Conservation (phyloP, 2,329 filamentous ascomycete species). For the Reticulascus tulasneorum region DNA sequence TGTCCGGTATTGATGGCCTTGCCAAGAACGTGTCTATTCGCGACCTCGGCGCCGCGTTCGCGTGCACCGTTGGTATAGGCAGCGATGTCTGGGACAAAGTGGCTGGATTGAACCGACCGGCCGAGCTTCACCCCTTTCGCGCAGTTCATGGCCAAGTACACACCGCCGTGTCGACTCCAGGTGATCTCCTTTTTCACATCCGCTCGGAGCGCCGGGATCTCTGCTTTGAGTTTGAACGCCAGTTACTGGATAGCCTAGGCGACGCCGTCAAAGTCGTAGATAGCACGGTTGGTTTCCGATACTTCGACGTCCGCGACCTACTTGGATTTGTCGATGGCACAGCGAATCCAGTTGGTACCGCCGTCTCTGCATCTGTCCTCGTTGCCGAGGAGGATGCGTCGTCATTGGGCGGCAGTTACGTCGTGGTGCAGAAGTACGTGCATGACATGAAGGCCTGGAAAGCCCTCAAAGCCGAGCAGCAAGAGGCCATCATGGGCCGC, state of each 20-base stretch:
- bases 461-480: slow-evolving; percentile 41
- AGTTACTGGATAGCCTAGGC: slow-evolving; percentile 45
- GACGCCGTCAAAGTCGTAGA: slow-evolving; percentile 45
- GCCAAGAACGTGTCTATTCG: slow-evolving; percentile 51
- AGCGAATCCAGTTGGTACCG: slow-evolving; percentile 49
- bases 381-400: slow-evolving; percentile 35
- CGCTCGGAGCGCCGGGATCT: slow-evolving; percentile 52
- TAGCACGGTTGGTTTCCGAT: slow-evolving; percentile 53
- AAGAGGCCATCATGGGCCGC: slow-evolving; percentile 53
- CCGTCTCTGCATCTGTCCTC: slow-evolving; percentile 37
- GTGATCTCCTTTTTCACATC: slow-evolving; percentile 57
- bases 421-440: slow-evolving; percentile 57
- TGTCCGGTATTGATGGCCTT: slow-evolving; percentile 40
- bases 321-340: slow-evolving; percentile 59
- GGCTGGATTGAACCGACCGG: slow-evolving; percentile 37
- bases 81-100: slow-evolving; percentile 47
- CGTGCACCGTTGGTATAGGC: slow-evolving; percentile 53
- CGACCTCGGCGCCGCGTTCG: slow-evolving; percentile 39
- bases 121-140: slow-evolving; percentile 48
- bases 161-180: slow-evolving; percentile 50
- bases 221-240: slow-evolving; percentile 55
- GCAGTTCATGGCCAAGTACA: slow-evolving; percentile 43
- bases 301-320: slow-evolving; percentile 55
- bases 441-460: slow-evolving; percentile 48
- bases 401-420: slow-evolving; percentile 47